phyloP scores from a whole-genome alignment of 805 yeast species.

The Kregervanrija pseudodelftensis region DNA sequence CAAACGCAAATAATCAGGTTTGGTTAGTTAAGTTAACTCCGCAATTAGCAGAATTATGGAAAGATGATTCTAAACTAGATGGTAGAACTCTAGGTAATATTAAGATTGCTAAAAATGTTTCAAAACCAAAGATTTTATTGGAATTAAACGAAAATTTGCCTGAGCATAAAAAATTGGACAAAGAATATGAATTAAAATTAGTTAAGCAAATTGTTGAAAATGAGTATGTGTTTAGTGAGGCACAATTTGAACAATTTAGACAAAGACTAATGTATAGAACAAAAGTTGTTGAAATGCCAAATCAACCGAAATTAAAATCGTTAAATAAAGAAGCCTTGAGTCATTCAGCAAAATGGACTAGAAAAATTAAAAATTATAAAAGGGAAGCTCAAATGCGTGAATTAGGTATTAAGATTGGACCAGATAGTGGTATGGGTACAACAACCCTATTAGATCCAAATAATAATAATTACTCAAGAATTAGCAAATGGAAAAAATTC shows the following conservation, averaged over 20 bases:
- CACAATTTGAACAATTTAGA: constrained; percentile 59
- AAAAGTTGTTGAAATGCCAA: constrained; percentile 45
- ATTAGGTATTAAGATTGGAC: constrained; percentile 9
- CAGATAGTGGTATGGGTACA: constrained; percentile 27
- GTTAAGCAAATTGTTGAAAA: constrained; percentile 76
- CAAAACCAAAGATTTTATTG: constrained; percentile 43
- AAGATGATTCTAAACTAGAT: constrained; percentile 47
- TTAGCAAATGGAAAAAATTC: constrained; percentile 27
- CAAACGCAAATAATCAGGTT: constrained; percentile 58
- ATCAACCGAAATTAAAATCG: constrained; percentile 40
- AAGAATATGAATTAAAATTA: constrained; percentile 72
- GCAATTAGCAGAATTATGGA: constrained; percentile 78
- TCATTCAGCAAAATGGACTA: constrained; percentile 27
- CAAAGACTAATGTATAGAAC: constrained; percentile 45
- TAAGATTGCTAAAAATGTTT: constrained; percentile 47
- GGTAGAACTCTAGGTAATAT: constrained; percentile 81
- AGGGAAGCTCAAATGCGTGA: constrained; percentile 12
- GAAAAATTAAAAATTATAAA: constrained; percentile 17
- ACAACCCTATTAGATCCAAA: constrained; percentile 11
- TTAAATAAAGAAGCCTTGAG: constrained; percentile 30
- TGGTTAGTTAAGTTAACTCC: constrained; percentile 93
- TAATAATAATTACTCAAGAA: constrained; percentile 2
- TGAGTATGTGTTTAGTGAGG: constrained; percentile 83
- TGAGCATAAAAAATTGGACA: constrained; percentile 59
- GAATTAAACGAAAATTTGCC: constrained; percentile 43